These are phyloP conservation scores for Aureobasidium sp. DNA, from an alignment of 2,329 filamentous ascomycete genomes.

Conservation along the genomic window DNA sequence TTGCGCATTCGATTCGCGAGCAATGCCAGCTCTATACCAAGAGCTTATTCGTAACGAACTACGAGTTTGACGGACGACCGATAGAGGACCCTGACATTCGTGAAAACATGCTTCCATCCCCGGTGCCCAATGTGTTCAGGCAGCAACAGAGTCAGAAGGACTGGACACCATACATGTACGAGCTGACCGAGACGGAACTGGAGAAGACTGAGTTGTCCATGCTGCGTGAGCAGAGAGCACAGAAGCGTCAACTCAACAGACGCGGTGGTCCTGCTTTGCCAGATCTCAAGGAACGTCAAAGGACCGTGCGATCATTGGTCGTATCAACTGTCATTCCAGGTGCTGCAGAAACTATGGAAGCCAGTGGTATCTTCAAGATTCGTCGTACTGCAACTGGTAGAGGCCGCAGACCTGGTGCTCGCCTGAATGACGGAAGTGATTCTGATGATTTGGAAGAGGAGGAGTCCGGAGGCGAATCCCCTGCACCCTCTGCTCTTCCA, in stretches of 20 bases:
- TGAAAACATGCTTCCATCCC: constrained; percentile 76
- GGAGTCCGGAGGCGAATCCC: constrained; percentile 79
- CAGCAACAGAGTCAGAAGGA: constrained; percentile 91
- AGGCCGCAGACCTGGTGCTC: constrained; percentile 50
- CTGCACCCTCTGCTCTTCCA: constrained; percentile 60
- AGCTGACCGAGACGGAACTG: constrained; percentile 82
- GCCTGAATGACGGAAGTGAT: constrained; percentile 53
- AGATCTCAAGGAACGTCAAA: constrained; percentile 91
- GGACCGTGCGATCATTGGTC: constrained; percentile 85
- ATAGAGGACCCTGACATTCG: constrained; percentile 88
- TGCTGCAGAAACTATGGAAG: constrained; percentile 69
- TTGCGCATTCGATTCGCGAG: constrained; percentile 95
- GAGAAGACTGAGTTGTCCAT: constrained; percentile 89
- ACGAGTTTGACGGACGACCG: constrained; percentile 89
- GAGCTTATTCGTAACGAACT: constrained; percentile 84
- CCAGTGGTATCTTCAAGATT: constrained; percentile 76
- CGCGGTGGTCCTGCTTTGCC: constrained; percentile 86
- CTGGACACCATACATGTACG: constrained; percentile 86
- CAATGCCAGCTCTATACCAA: constrained; percentile 91
- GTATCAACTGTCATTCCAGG: constrained; percentile 91
- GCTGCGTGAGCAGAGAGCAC: constrained; percentile 83
- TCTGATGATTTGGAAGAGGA: constrained; percentile 92
- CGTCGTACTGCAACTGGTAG: constrained; percentile 34
- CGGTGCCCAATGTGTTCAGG: constrained; percentile 74
- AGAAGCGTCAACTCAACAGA: constrained; percentile 92